Evolutionary conservation across 805 yeast species (phyloP), one percentile per base, ranked within the genome.

Genomic region (Ogataea siamensis): DNA sequence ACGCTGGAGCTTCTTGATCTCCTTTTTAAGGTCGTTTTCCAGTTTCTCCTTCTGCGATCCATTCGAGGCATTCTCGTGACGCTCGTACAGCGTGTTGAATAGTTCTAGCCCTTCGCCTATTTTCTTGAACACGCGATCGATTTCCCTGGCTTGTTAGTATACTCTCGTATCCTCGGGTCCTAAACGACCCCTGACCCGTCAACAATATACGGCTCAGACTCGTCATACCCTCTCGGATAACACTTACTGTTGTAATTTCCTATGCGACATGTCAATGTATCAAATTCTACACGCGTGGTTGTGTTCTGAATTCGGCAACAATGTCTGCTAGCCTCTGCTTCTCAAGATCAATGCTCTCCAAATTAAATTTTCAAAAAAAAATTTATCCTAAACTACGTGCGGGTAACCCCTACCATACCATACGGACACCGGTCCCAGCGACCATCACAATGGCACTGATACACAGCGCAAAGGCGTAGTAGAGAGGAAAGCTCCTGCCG

Each of bases 121-220:
- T 59, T 75, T 76, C 56, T 77, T 77, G 63, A 75, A 74, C 53
- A 76, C 76, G 46, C 78, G 76, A 57, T 77, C 83, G 58, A 77
- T 73, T 64, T 77, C 83, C 60, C 68, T 64, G 23, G 17, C 15
- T 11, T 25, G 48, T 45, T 45, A 45, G 47, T 36, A 22, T 14
- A 13, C 34, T n/a, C n/a, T n/a, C 16, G 11, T 12, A 15, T 14
- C 17, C 16, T 3, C 16, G 16, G 28, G 14, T n/a, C n/a, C 25
- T 13, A 25, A 32, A 9, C 30, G 19, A 18, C 27, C 28, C 35
- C 32, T 15, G 35, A 15, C 31, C 31, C 35, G 22, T 26, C n/a
- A n/a, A n/a, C n/a, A n/a, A n/a, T n/a, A n/a, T n/a, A n/a, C n/a
- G n/a, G n/a, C n/a, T n/a, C n/a, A n/a, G n/a, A n/a, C n/a, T n/a